A percentile compares a stretch with the other conserved stretches of the same genome.
These are phyloP conservation scores for Aspergillus proliferans DNA, from an alignment of 2,329 filamentous ascomycete species.

Conservation along the genomic window DNA sequence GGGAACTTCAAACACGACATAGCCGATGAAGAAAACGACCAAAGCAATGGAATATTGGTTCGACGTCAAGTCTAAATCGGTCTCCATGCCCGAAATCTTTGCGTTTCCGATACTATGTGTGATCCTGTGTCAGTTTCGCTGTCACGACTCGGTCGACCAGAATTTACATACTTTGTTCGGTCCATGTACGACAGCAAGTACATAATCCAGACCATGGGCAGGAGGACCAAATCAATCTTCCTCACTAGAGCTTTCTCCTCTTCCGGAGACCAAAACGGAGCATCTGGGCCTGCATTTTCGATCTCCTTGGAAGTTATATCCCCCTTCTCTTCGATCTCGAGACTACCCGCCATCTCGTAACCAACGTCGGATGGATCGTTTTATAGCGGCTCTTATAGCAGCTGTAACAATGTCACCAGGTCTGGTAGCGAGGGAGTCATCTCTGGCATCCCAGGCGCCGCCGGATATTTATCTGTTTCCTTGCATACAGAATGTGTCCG, in stretches of 20 bases:
- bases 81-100: constrained; percentile 19
- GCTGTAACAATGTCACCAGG: not conserved
- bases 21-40: constrained; percentile 51
- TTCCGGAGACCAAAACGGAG: constrained; percentile 12
- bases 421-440: too few relatives aligned
- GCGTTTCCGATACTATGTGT: constrained; percentile 18
- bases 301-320: constrained; percentile 12
- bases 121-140: not conserved
- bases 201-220: constrained; percentile 47
- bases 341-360: not conserved
- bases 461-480: not conserved
- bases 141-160: not conserved
- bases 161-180: constrained; percentile 14
- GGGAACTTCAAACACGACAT: constrained; percentile 50
- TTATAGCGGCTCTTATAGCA: not conserved
- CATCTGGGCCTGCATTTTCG: constrained; percentile 10
- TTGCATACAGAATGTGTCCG: not conserved
- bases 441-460: not conserved
- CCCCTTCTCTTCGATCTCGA: constrained; percentile 2
- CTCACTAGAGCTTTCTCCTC: constrained; percentile 42
- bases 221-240: constrained; percentile 40
- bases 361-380: too few relatives aligned
- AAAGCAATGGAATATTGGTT: constrained; percentile 47
- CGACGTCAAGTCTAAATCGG: constrained; percentile 19
- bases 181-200: constrained; percentile 45